Evolutionary conservation across 1,284 basidiomycete genomes (phyloP).

Genomic region (Fomitopsis pinicola): DNA sequence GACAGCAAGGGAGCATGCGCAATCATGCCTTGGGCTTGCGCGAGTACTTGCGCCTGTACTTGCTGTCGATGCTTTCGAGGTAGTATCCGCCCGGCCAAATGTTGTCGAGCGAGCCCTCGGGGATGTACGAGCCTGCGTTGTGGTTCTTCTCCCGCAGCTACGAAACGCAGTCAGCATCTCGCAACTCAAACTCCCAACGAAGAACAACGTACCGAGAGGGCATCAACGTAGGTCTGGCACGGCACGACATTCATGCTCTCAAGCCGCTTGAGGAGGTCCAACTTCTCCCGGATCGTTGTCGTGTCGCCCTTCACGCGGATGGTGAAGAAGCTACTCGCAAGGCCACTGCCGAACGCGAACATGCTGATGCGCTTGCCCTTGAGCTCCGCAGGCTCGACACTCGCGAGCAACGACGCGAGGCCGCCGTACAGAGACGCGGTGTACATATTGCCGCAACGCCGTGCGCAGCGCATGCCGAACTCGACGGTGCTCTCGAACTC

Average conservation of each 20-base stretch:
- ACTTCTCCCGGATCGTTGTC: constrained; percentile 71
- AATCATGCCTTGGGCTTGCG: constrained; percentile 24
- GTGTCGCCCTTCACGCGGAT: constrained; percentile 86
- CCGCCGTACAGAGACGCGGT: constrained; percentile 96
- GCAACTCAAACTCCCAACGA: neutral
- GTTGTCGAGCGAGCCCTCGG: constrained; percentile 84
- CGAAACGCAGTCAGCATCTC: neutral
- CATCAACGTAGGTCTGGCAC: constrained; percentile 80
- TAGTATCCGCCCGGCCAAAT: constrained; percentile 96
- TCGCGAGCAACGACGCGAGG: constrained; percentile 78
- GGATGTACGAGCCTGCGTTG: constrained; percentile 85
- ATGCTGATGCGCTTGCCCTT: constrained; percentile 82
- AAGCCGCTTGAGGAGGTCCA: constrained; percentile 78
- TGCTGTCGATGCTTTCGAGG: constrained; percentile 88
- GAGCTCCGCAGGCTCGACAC: constrained; percentile 62
- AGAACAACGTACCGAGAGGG: constrained; percentile 55
- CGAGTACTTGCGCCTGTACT: constrained; percentile 88
- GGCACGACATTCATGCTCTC: constrained; percentile 88
- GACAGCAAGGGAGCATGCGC: neutral
- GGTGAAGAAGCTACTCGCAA: constrained; percentile 89
- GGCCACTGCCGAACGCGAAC: constrained; percentile 94
- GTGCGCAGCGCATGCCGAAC: constrained; percentile 79
- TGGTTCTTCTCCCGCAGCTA: constrained; percentile 96
- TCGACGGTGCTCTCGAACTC: constrained; percentile 72
- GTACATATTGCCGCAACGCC: constrained; percentile 97